Evolutionary conservation across 805 yeast species (phyloP), one percentile per base, ranked within the genome.

Genomic region (Tetrapisispora nanseiensis): DNA sequence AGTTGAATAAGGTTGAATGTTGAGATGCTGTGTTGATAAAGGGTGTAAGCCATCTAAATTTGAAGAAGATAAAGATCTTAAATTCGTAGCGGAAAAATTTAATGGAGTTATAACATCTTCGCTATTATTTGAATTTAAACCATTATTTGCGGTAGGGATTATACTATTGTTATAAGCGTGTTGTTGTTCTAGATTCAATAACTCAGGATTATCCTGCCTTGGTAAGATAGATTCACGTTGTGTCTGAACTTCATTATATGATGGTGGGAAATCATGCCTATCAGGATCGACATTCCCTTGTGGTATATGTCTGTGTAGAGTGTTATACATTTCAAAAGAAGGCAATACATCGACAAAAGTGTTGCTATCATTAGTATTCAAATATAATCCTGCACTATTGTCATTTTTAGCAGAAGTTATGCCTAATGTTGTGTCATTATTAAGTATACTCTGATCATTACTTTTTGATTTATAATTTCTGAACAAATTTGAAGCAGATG

Each of bases 271-370:
- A 29, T 57, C 65, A 23, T 51, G 56, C 28, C 46, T 44, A 39
- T 54, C 61, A 3, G 62, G 59, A 33, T 57, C 52, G 1, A 54
- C 52, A 29, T 54, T 71, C 54, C 56, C 76, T 41, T 53, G 68
- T 47, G 62, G 71, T 49, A 52, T 71, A 60, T 51, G 72, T 37
- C 62, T 52, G 39, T 66, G 68, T 33, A 67, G 39, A 1, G 65
- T 70, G 50, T 75, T 78, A 51, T 76, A 78, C 79, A 80, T 75
- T 47, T 79, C 82, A 52, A 79, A 80, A 0, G 85, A 77, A 0
- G 86, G 87, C 28, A 80, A 56, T 2, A 80, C 72, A 50, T 80
- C 85, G 39, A 76, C 65, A 11, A 62, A 40, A 30, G 53, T 48
- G 30, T 52, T 54, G 12, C 40, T 20, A 30, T 40, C 35, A 13